Evolutionary conservation across 352 stramenopile genomes (phyloP).

Genomic region (Globisporangium cystogenes): DNA sequence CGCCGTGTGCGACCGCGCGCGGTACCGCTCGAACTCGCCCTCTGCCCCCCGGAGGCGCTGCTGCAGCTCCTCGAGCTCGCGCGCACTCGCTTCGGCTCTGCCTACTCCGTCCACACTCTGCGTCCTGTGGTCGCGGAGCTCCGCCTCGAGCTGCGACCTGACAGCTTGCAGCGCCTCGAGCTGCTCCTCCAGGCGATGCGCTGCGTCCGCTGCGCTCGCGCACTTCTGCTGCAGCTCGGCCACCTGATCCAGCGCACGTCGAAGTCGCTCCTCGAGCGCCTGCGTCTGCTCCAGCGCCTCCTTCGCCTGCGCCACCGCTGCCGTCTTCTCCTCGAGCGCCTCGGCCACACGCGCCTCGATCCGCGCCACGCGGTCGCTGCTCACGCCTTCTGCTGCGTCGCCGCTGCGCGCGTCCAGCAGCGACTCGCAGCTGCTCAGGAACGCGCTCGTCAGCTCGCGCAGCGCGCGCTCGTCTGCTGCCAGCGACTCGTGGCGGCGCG

Average conservation of each 20-base stretch:
- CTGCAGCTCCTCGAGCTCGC: constrained; percentile 22
- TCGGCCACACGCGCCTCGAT: neutral
- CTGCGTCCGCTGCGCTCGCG: neutral
- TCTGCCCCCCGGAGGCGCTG: constrained; percentile 31
- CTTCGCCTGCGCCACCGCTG: constrained; percentile 7
- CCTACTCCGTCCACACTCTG: constrained; percentile 11
- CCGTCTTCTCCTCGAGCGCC: neutral
- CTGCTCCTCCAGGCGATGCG: neutral
- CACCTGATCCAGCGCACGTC: neutral
- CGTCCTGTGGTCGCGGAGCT: neutral
- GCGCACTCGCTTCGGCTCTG: constrained; percentile 13
- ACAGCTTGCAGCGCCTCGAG: neutral
- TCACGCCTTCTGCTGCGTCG: neutral
- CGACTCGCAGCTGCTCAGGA: constrained; percentile 3
- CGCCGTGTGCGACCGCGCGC: constrained; percentile 53
- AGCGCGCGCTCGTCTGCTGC: neutral
- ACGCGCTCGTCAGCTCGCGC: neutral
- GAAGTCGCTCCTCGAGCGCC: neutral
- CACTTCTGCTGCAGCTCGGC: neutral
- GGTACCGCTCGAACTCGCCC: constrained; percentile 65
- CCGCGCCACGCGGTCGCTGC: constrained; percentile 1
- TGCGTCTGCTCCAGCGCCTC: constrained; percentile 17
- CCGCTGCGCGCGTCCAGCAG: neutral
- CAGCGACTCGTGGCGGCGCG: constrained; percentile 3
- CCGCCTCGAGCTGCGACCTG: neutral